phyloP scores from a whole-genome alignment of 371 early-diverging fungal species.

The Rhizopus sp. region DNA sequence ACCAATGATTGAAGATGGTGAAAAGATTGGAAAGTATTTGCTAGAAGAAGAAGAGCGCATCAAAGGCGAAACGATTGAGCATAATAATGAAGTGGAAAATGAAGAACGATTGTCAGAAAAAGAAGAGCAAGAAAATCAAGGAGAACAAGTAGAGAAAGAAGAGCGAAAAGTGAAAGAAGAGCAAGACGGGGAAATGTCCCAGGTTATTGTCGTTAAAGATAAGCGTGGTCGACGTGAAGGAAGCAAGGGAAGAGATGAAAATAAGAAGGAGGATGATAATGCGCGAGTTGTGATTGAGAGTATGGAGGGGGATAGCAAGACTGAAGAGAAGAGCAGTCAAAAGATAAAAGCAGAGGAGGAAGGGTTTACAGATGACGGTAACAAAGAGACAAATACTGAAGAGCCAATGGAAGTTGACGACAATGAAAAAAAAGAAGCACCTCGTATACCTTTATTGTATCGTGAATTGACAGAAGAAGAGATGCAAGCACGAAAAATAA shows the following conservation, averaged over 20 bases:
- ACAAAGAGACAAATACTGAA: neutral
- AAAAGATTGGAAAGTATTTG: constrained; percentile 40
- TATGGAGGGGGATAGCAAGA: neutral
- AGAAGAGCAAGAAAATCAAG: neutral
- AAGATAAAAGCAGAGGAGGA: neutral
- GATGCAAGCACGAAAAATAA: constrained; percentile 29
- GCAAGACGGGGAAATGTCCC: neutral
- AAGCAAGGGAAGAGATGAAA: neutral
- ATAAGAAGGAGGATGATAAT: constrained; percentile 5
- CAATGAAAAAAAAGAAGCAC: constrained; percentile 16
- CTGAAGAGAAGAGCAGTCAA: constrained; percentile 6
- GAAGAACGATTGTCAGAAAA: neutral
- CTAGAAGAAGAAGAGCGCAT: constrained; percentile 39
- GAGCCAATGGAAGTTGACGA: constrained; percentile 1
- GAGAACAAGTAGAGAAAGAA: too few relatives aligned
- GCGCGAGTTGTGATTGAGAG: neutral
- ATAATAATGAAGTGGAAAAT: constrained; percentile 10
- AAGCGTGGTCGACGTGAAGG: neutral
- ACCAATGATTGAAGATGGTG: constrained; percentile 55
- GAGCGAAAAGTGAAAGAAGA: too few relatives aligned
- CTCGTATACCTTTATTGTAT: constrained; percentile 34
- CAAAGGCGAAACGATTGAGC: constrained; percentile 36
- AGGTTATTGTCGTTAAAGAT: neutral
- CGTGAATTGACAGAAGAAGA: constrained; percentile 40
- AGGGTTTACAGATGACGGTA: neutral